phyloP scores from a whole-genome alignment of 495 filamentous ascomycete genomes.

The Staphylotrichum longicolle region DNA sequence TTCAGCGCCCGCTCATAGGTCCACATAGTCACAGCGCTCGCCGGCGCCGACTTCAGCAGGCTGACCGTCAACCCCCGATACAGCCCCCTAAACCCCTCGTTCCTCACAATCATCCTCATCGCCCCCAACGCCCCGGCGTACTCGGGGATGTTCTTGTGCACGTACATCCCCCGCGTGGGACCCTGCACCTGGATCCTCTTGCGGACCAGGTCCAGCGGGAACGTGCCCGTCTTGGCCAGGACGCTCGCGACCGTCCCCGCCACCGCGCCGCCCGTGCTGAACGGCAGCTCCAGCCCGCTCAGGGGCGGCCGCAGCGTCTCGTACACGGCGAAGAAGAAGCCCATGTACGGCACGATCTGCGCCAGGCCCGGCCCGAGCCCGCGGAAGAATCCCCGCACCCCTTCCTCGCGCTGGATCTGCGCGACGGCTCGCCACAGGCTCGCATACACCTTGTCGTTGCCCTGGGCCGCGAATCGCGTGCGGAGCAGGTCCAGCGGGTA shows the following conservation, averaged over 20 bases:
- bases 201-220: conserved; percentile 88
- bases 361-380: conserved; percentile 74
- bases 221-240: conserved; percentile 81
- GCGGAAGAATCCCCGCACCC: conserved; percentile 75
- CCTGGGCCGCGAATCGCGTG: conserved; percentile 94
- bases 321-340: conserved; percentile 88
- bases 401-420: conserved; percentile 76
- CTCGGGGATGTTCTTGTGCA: conserved; percentile 84
- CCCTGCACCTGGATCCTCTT: conserved; percentile 96
- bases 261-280: conserved; percentile 74
- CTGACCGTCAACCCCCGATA: conserved; percentile 88
- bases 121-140: conserved; percentile 67
- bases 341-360: conserved; percentile 95
- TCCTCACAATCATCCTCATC: conserved; percentile 60
- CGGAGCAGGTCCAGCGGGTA: conserved; percentile 93
- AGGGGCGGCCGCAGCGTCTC: conserved; percentile 63
- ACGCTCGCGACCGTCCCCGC: conserved; percentile 77
- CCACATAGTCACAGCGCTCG: conserved; percentile 98
- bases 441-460: conserved; percentile 74
- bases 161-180: conserved; percentile 71
- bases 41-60: conserved; percentile 88
- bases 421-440: conserved; percentile 63
- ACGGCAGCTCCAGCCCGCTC: conserved; percentile 57
- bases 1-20: conserved; percentile 79
- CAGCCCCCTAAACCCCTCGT: conserved; percentile 75